phyloP scores from a whole-genome alignment of 2,329 filamentous ascomycete genomes.

The Pyrenochaeta sp. region DNA sequence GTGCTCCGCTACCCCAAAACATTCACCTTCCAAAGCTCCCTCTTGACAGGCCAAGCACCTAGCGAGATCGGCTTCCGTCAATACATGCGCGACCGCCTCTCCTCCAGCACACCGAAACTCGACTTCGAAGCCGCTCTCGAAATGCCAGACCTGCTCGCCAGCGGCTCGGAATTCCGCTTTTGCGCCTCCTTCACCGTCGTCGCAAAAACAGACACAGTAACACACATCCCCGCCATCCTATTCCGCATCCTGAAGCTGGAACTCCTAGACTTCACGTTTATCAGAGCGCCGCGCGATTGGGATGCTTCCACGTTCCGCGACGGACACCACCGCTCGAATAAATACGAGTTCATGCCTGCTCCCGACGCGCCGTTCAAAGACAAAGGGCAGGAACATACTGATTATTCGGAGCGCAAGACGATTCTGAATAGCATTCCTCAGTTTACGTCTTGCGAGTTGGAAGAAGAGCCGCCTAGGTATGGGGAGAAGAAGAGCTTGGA shows the following conservation, averaged over 20 bases:
- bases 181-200: conserved; percentile 21
- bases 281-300: conserved; percentile 31
- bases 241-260: conserved; percentile 30
- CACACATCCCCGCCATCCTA: conserved; percentile 20
- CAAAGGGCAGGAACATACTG: conserved; percentile 2
- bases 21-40: conserved; percentile 26
- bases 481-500: conserved; percentile 16
- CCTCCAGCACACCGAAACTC: conserved; percentile 29
- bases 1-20: conserved; percentile 13
- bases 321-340: conserved; percentile 4
- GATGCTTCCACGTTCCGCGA: conserved; percentile 9
- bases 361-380: conserved; percentile 1
- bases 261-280: conserved; percentile 27
- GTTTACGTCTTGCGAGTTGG: conserved; percentile 14
- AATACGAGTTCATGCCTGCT: conserved; percentile 8
- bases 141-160: conserved; percentile 22
- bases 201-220: conserved; percentile 16
- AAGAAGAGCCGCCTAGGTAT: conserved; percentile 5
- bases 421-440: conserved; percentile 29
- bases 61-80: conserved; percentile 29
- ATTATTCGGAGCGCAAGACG: conserved; percentile 19
- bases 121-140: conserved; percentile 27
- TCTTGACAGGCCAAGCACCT: conserved; percentile 17
- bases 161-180: conserved; percentile 31
- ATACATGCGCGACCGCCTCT: conserved; percentile 29